Conservation (phyloP, 805 yeast genomes). For the Suhomyces tanzawaensis region DNA sequence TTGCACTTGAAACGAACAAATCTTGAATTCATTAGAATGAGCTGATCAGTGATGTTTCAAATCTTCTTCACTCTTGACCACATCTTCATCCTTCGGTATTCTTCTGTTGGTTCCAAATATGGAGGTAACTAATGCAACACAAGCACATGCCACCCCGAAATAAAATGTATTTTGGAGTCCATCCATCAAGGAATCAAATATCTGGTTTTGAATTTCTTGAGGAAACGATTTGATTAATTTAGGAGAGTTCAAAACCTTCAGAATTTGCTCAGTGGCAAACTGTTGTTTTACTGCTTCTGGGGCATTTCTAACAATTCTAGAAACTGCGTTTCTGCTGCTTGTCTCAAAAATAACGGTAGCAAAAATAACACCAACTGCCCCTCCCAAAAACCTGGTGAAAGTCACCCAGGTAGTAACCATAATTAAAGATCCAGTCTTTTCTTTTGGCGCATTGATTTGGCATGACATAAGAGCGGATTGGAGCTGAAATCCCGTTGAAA, state of each 20-base stretch:
- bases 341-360: conserved; percentile 9
- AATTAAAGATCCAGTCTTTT: conserved; percentile 10
- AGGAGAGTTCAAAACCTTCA: conserved; percentile 7
- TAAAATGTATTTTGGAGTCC: conserved; percentile 7
- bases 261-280: neutral
- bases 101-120: conserved; percentile 12
- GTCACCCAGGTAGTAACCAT: conserved; percentile 11
- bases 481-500: conserved; percentile 15
- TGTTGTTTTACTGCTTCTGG: conserved; percentile 6
- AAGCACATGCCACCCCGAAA: conserved; percentile 10
- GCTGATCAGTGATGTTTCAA: too few relatives aligned
- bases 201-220: neutral
- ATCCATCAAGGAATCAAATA: conserved; percentile 7
- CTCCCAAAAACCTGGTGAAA: conserved; percentile 13
- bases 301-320: conserved; percentile 1
- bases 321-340: neutral
- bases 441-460: conserved; percentile 16
- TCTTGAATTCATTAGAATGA: too few relatives aligned
- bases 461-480: conserved; percentile 14
- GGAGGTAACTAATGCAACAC: conserved; percentile 7
- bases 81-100: conserved; percentile 11
- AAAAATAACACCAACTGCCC: conserved; percentile 10
- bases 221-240: conserved; percentile 6
- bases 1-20: too few relatives aligned
- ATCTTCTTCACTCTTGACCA: neutral